Percentiles rank a stretch among this genome's conserved stretches.
These are phyloP conservation scores for Tuber borchii DNA, from an alignment of 495 filamentous ascomycete species.

Conservation along the genomic window DNA sequence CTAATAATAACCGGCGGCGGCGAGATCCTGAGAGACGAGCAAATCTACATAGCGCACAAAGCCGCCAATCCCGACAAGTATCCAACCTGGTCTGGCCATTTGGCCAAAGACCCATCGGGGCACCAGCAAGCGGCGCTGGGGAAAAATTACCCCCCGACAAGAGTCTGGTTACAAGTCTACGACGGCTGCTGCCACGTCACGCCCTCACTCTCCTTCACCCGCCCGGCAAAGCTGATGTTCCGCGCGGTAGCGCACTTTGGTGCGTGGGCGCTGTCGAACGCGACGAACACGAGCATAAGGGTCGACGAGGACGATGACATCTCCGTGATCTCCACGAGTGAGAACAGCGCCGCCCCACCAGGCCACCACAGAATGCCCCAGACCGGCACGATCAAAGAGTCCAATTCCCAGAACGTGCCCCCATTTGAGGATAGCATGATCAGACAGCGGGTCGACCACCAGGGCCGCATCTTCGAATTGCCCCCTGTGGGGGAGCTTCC, in stretches of 20 bases:
- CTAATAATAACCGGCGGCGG: slow-evolving; percentile 80
- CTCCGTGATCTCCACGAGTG: slow-evolving; percentile 58
- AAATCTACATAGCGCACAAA: slow-evolving; percentile 92
- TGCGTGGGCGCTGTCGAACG: slow-evolving; percentile 77
- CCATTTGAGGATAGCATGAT: slow-evolving; percentile 67
- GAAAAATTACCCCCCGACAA: slow-evolving; percentile 63
- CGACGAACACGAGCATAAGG: slow-evolving; percentile 69
- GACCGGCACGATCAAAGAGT: slow-evolving; percentile 25
- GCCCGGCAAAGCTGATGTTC: slow-evolving; percentile 93
- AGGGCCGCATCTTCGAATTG: slow-evolving; percentile 64
- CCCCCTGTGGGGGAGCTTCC: slow-evolving; percentile 55
- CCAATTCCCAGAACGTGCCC: slow-evolving; percentile 48
- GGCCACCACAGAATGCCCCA: slow-evolving; percentile 21
- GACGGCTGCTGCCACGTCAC: slow-evolving; percentile 89
- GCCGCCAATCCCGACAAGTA: slow-evolving; percentile 73
- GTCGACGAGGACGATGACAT: slow-evolving; percentile 72
- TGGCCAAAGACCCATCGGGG: slow-evolving; percentile 57
- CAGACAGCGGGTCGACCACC: slow-evolving; percentile 71
- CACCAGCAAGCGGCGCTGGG: slow-evolving; percentile 51
- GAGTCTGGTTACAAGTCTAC: slow-evolving; percentile 96
- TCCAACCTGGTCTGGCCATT: slow-evolving; percentile 57
- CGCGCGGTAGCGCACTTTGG: slow-evolving; percentile 84
- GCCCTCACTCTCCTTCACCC: slow-evolving; percentile 81
- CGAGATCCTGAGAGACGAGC: slow-evolving; percentile 84
- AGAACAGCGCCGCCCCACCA: slow-evolving; percentile 12